Conservation (phyloP, 2,329 filamentous ascomycete genomes). For the Neopestalotiopsis sp. region DNA sequence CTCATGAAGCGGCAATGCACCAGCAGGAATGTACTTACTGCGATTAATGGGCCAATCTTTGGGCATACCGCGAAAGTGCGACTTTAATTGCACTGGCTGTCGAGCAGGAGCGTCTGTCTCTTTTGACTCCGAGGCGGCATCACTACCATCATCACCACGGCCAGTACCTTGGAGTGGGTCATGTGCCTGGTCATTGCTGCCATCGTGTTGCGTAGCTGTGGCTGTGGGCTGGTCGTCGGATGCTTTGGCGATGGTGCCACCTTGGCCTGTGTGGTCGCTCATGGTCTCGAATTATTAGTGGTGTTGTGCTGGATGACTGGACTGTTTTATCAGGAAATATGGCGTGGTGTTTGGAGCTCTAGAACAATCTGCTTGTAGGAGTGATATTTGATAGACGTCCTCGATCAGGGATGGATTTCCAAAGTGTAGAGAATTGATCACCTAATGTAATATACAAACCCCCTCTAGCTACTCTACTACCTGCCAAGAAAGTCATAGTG, state of each 20-base stretch:
- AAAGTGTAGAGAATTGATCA: too few relatives aligned
- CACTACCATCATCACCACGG: not conserved
- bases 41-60: slow-evolving; percentile 20
- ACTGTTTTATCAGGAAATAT: not conserved
- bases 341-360: not conserved
- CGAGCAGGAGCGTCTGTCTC: not conserved
- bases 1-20: not conserved
- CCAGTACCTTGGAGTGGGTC: not conserved
- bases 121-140: not conserved
- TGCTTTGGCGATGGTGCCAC: not conserved
- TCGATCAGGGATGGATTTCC: not conserved
- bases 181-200: not conserved
- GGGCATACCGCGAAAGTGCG: slow-evolving; percentile 20
- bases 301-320: not conserved
- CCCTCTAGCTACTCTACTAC: too few relatives aligned
- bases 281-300: not conserved
- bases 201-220: not conserved
- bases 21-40: not conserved
- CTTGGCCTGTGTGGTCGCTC: not conserved
- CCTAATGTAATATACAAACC: too few relatives aligned
- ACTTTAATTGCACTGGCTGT: slow-evolving; percentile 13
- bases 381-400: not conserved
- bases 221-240: not conserved
- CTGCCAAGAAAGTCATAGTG: too few relatives aligned
- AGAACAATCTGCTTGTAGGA: not conserved